phyloP scores from a whole-genome alignment of 202 grass and related monocot genomes.

The Tripidium arundinaceum region DNA sequence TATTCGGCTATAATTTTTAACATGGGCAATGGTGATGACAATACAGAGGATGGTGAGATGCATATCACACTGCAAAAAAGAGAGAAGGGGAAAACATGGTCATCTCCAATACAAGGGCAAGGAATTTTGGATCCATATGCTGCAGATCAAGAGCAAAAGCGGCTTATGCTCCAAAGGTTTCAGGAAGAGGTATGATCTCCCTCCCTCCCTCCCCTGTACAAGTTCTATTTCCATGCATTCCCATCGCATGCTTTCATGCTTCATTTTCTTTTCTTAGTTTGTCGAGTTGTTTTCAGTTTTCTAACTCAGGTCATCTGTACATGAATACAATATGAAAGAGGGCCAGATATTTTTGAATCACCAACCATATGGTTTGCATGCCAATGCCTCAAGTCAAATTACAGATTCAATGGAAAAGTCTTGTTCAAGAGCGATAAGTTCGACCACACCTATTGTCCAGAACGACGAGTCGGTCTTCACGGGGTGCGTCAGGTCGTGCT shows the following conservation, averaged over 20 bases:
- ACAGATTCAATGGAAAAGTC: no score
- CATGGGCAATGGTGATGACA: constrained; percentile 16
- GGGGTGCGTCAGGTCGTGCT: no score
- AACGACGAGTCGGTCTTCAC: no score
- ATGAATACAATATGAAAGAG: neutral
- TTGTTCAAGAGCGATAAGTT: no score
- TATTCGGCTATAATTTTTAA: neutral
- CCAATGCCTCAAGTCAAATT: neutral
- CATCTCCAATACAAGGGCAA: constrained; percentile 91
- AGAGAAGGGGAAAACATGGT: constrained; percentile 84
- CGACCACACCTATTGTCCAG: no score
- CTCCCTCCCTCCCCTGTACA: neutral
- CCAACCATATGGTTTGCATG: neutral
- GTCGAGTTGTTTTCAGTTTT: neutral
- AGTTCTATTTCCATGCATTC: neutral
- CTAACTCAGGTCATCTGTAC: neutral
- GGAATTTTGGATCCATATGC: constrained; percentile 71
- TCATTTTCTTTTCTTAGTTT: neutral
- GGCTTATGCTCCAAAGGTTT: constrained; percentile 98
- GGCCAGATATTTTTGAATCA: neutral
- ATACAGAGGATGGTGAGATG: constrained; percentile 80
- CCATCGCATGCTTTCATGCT: neutral
- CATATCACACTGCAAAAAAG: constrained; percentile 97
- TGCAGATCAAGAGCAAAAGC: constrained; percentile 83
- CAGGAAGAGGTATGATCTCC: constrained; percentile 85